Evolutionary conservation across 2,329 filamentous ascomycete species (phyloP).

Genomic region (Alternaria sp.): DNA sequence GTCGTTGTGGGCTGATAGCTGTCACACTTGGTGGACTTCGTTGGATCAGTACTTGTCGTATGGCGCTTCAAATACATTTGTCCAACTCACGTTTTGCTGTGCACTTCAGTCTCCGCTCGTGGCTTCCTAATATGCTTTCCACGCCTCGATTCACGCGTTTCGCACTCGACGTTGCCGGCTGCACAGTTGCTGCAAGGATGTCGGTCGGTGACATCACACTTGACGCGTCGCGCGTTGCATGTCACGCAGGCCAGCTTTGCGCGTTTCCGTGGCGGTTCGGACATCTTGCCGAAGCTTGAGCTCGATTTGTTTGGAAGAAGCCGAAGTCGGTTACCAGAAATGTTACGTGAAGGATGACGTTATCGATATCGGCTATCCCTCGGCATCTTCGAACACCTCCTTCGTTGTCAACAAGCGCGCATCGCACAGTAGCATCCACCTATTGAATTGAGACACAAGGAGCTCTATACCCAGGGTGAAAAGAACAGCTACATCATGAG

Average conservation of each 20-base stretch:
- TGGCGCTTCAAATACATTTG: no score
- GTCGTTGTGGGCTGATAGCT: constrained; percentile 25
- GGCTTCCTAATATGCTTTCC: constrained; percentile 51
- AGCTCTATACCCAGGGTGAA: no score
- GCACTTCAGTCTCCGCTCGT: constrained; percentile 27
- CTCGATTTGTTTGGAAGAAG: constrained; percentile 20
- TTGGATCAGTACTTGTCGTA: background rate
- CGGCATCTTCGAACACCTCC: background rate
- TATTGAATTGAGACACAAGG: no score
- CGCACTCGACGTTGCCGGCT: constrained; percentile 49
- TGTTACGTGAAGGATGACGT: constrained; percentile 5
- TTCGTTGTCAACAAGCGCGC: background rate
- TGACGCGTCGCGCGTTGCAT: constrained; percentile 57
- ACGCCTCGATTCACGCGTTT: constrained; percentile 54
- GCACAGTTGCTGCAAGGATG: constrained; percentile 56
- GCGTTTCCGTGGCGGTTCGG: constrained; percentile 40
- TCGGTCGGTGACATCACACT: constrained; percentile 56
- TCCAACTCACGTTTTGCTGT: constrained; percentile 25
- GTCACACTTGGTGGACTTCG: constrained; percentile 1
- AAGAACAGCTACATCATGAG: constrained; percentile 17
- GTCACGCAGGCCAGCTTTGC: constrained; percentile 56
- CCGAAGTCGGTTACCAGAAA: constrained; percentile 36
- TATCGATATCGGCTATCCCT: constrained; percentile 34
- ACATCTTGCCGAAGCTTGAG: constrained; percentile 23
- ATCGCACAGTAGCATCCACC: background rate